A percentile compares a stretch with the other conserved stretches of the same genome.
phyloP scores from a whole-genome alignment of 2,329 filamentous ascomycete species.

The Colletotrichum phormii region DNA sequence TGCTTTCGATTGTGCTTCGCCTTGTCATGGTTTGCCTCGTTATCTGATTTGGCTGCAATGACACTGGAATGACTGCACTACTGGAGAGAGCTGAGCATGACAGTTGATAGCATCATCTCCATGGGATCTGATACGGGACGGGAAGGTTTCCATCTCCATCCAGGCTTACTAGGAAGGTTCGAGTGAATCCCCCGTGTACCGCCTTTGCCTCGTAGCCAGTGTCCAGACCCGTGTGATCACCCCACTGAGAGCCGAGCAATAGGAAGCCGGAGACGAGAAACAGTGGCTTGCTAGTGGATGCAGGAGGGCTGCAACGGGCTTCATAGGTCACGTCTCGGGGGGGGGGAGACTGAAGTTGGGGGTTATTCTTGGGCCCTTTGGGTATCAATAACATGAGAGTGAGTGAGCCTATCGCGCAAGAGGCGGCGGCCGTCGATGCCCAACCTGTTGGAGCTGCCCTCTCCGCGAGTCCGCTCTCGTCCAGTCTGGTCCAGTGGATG shows the following conservation, averaged over 20 bases:
- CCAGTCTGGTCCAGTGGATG: conserved; percentile 30
- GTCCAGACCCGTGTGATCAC: conserved; percentile 21
- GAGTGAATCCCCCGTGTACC: not conserved
- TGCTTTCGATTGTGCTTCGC: conserved; percentile 11
- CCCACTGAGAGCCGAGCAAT: conserved; percentile 30
- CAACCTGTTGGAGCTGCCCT: conserved; percentile 35
- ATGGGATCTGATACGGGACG: not conserved
- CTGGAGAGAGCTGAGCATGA: conserved; percentile 1
- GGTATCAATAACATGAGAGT: conserved; percentile 20
- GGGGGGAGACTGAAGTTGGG: not conserved
- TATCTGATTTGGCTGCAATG: conserved; percentile 16
- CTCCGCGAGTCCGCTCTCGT: conserved; percentile 2
- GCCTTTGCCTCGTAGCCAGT: conserved; percentile 11
- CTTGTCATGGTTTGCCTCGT: conserved; percentile 9
- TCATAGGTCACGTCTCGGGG: conserved; percentile 7
- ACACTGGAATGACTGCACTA: not conserved
- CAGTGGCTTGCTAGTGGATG: conserved; percentile 35
- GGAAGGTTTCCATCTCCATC: not conserved
- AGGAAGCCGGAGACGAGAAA: conserved; percentile 29
- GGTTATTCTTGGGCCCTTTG: conserved; percentile 13
- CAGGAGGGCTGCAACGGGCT: conserved; percentile 18
- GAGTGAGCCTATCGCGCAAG: conserved; percentile 27
- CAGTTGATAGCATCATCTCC: conserved; percentile 10
- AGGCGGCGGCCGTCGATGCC: conserved; percentile 37
- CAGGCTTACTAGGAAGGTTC: not conserved